phyloP scores from a whole-genome alignment of 768 basidiomycete species.

The Pleurotus cornucopiae region DNA sequence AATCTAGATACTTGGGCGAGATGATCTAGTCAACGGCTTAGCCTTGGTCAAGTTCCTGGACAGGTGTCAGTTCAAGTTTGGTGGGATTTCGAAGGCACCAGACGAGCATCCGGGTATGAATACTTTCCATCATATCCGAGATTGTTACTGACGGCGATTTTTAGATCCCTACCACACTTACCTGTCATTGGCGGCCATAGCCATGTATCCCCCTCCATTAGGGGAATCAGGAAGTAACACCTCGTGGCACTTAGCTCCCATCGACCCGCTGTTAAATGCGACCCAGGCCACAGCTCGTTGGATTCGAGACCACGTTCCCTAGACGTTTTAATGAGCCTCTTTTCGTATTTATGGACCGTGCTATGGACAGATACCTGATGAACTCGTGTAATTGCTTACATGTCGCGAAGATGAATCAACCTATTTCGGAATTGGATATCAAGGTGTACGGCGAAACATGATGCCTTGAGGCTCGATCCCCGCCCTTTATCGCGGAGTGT shows the following conservation, averaged over 20 bases:
- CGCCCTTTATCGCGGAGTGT: slow-evolving; percentile 2
- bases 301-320: slow-evolving; percentile 58
- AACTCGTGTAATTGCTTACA: neutral
- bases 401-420: neutral
- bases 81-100: slow-evolving; percentile 84
- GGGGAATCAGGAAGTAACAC: slow-evolving; percentile 21
- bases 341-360: neutral
- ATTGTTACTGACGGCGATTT: neutral
- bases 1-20: slow-evolving; percentile 63
- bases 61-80: slow-evolving; percentile 80
- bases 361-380: neutral
- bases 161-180: slow-evolving; percentile 96
- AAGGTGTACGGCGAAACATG: too few species aligned
- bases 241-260: slow-evolving; percentile 53
- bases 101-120: slow-evolving; percentile 71
- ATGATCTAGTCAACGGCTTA: slow-evolving; percentile 49
- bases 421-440: too few species aligned
- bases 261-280: slow-evolving; percentile 75
- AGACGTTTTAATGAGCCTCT: neutral
- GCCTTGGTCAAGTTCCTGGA: slow-evolving; percentile 63
- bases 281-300: slow-evolving; percentile 60
- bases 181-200: slow-evolving; percentile 76
- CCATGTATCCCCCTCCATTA: slow-evolving; percentile 53
- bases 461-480: slow-evolving; percentile 2
- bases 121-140: neutral